phyloP scores from a whole-genome alignment of 306 rosid species.

The Quercus agrifolia region DNA sequence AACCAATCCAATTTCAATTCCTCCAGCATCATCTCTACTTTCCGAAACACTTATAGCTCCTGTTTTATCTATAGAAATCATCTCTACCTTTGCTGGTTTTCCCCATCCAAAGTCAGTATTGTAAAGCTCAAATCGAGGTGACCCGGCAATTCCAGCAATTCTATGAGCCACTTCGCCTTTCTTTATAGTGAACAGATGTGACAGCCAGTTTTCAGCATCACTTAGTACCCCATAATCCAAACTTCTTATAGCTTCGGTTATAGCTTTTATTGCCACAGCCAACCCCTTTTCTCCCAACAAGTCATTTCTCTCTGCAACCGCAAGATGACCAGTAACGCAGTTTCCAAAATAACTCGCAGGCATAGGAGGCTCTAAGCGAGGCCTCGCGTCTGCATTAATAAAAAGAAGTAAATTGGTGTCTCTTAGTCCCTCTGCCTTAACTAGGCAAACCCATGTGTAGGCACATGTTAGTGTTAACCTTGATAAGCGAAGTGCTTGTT shows the following conservation, averaged over 20 bases:
- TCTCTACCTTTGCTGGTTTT: too few relatives aligned
- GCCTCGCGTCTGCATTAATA: slow-evolving; percentile 7
- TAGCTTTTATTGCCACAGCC: slow-evolving; percentile 13
- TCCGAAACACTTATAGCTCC: slow-evolving; percentile 31
- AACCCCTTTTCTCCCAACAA: slow-evolving; percentile 26
- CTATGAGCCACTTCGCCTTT: too few relatives aligned
- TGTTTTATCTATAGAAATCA: slow-evolving; percentile 16
- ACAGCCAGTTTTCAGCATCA: too few relatives aligned
- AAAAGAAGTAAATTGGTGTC: not conserved
- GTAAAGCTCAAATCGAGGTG: too few relatives aligned
- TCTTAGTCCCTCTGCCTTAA: slow-evolving; percentile 15
- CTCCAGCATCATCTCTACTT: slow-evolving; percentile 22
- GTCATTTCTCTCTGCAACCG: not conserved
- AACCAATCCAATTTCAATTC: slow-evolving; percentile 29
- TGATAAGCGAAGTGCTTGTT: not conserved
- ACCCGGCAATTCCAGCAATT: too few relatives aligned
- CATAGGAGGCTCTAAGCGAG: not conserved
- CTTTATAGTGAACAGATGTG: too few relatives aligned
- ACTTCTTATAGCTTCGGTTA: slow-evolving; percentile 9
- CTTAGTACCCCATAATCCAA: slow-evolving; percentile 1
- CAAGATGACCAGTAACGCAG: slow-evolving; percentile 1
- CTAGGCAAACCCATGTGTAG: slow-evolving; percentile 28
- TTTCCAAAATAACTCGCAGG: slow-evolving; percentile 24
- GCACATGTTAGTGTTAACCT: slow-evolving; percentile 15
- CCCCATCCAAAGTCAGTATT: too few relatives aligned